Evolutionary conservation across 2,329 filamentous ascomycete species (phyloP).

Genomic region (Fonsecaea erecta): DNA sequence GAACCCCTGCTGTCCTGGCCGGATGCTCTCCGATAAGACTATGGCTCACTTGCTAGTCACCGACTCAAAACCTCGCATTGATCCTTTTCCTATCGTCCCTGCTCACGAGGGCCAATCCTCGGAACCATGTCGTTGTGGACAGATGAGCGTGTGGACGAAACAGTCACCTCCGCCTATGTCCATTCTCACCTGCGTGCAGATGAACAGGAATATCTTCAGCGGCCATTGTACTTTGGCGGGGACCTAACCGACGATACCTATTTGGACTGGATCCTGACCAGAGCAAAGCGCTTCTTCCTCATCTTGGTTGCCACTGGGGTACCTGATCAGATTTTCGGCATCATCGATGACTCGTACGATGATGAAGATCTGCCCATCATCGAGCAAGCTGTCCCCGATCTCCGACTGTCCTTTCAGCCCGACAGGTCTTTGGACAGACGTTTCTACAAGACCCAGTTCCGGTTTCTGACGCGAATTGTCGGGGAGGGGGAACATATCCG

Average conservation of each 20-base stretch:
- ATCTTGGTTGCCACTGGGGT: slow-evolving; percentile 63
- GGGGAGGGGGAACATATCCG: slow-evolving; percentile 61
- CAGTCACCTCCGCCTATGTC: slow-evolving; percentile 49
- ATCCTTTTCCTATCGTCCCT: background rate
- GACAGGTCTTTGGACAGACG: slow-evolving; percentile 58
- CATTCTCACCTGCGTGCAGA: slow-evolving; percentile 42
- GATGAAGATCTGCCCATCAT: slow-evolving; percentile 65
- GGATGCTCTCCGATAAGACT: slow-evolving; percentile 13
- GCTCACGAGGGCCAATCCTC: background rate
- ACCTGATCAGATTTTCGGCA: slow-evolving; percentile 66
- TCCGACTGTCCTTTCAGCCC: slow-evolving; percentile 57
- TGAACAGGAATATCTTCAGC: slow-evolving; percentile 41
- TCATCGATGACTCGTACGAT: slow-evolving; percentile 65
- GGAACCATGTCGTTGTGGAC: slow-evolving; percentile 47
- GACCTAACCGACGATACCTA: slow-evolving; percentile 57
- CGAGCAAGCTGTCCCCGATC: slow-evolving; percentile 58
- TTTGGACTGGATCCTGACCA: slow-evolving; percentile 66
- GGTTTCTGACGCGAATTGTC: slow-evolving; percentile 61
- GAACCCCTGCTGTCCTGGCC: slow-evolving; percentile 6
- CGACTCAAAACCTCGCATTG: slow-evolving; percentile 1
- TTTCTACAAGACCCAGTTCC: slow-evolving; percentile 65
- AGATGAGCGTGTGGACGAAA: slow-evolving; percentile 51
- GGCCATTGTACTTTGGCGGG: slow-evolving; percentile 49
- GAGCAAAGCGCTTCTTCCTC: slow-evolving; percentile 62
- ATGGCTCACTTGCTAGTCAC: slow-evolving; percentile 9